Conservation (phyloP, 2,329 filamentous ascomycete genomes). For the Coleophoma cylindrospora region DNA sequence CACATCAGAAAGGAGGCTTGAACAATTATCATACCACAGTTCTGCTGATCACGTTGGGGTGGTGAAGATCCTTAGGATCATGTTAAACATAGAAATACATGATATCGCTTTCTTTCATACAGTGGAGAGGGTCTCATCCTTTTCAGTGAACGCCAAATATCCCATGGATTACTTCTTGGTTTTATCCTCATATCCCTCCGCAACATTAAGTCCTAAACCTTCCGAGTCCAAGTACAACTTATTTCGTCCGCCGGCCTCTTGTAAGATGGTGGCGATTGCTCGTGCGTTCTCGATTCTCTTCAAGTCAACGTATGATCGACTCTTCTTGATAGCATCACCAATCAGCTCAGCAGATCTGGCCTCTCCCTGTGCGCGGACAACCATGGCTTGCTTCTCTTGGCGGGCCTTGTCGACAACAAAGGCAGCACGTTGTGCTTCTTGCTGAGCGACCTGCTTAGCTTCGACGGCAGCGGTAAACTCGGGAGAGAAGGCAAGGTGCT, state of each 20-base stretch:
- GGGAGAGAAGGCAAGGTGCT: conserved; percentile 70
- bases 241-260: conserved; percentile 83
- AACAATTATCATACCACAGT: too few species aligned
- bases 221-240: conserved; percentile 90
- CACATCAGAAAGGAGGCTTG: too few species aligned
- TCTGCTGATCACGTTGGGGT: too few species aligned
- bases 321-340: conserved; percentile 99
- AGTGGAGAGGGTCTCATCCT: conserved; percentile 38
- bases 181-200: conserved; percentile 41
- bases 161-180: conserved; percentile 38
- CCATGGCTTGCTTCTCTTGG: conserved; percentile 98
- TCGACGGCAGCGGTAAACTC: conserved; percentile 71
- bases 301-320: conserved; percentile 90
- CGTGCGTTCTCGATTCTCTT: conserved; percentile 97
- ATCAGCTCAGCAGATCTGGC: conserved; percentile 96
- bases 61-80: too few species aligned
- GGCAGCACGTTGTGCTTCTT: conserved; percentile 94
- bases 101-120: conserved; percentile 29
- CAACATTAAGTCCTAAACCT: conserved; percentile 87
- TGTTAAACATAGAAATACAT: conserved; percentile 17
- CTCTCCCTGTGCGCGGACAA: conserved; percentile 98
- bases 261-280: conserved; percentile 79
- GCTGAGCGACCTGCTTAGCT: conserved; percentile 72
- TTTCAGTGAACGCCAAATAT: conserved; percentile 17
- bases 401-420: conserved; percentile 98